phyloP scores from a whole-genome alignment of 2,329 filamentous ascomycete species.

The Claviceps humidiphila region DNA sequence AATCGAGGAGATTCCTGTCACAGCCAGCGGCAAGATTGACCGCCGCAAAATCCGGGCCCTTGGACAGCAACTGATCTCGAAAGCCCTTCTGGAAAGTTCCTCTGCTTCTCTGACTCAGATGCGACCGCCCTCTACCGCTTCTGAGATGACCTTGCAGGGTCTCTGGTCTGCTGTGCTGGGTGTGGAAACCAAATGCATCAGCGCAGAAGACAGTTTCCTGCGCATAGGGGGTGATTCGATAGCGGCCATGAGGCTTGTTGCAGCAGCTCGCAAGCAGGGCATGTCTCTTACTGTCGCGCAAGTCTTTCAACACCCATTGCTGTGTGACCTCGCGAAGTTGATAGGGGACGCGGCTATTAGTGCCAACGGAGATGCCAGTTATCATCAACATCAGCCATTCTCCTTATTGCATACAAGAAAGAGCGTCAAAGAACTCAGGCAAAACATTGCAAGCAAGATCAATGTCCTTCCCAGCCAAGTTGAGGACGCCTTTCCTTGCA shows the following conservation, averaged over 20 bases:
- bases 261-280: conserved; percentile 20
- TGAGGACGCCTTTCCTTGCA: conserved; percentile 37
- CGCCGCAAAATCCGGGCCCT: conserved; percentile 3
- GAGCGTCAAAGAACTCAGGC: background rate
- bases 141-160: background rate
- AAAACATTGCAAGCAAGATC: background rate
- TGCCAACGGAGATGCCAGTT: background rate
- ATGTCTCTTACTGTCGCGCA: conserved; percentile 26
- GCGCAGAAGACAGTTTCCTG: conserved; percentile 31
- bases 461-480: conserved; percentile 12
- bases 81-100: background rate
- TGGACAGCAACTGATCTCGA: background rate
- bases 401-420: background rate
- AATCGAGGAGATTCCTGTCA: background rate
- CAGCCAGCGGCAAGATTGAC: conserved; percentile 3
- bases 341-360: background rate
- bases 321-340: conserved; percentile 2
- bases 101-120: background rate
- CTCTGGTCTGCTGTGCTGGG: conserved; percentile 7
- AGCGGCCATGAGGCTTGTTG: conserved; percentile 27
- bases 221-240: conserved; percentile 33
- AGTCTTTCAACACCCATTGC: conserved; percentile 20
- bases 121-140: background rate
- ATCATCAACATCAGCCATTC: background rate
- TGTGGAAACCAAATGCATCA: conserved; percentile 13